Conservation (phyloP, 129 eudicot genomes). For the Scalesia atractyloides region DNA sequence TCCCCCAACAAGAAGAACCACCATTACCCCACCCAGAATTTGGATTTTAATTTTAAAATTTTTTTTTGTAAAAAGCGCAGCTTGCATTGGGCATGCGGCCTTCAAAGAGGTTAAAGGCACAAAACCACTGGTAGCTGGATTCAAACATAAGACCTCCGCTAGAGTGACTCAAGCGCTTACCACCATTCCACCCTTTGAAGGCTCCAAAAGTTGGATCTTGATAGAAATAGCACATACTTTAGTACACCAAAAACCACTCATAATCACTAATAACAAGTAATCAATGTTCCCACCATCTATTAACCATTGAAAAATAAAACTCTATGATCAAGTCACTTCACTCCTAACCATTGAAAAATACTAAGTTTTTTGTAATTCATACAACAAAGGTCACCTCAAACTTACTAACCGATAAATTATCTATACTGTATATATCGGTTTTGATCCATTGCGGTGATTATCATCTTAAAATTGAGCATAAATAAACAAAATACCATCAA, state of each 20-base stretch:
- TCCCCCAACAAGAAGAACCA: slow-evolving; percentile 56
- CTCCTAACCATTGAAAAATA: slow-evolving; percentile 3
- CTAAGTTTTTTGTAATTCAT: background rate
- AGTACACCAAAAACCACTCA: slow-evolving; percentile 43
- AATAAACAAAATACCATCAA: slow-evolving; percentile 1
- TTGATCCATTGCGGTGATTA: background rate
- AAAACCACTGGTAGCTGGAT: no score
- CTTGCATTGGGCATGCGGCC: no score
- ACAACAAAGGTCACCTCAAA: slow-evolving; percentile 12
- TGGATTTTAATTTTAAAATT: no score
- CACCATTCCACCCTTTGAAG: no score
- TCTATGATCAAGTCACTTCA: slow-evolving; percentile 30
- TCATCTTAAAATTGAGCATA: background rate
- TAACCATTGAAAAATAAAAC: slow-evolving; percentile 28
- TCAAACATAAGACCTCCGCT: no score
- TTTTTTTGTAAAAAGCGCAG: no score
- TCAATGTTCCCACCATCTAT: slow-evolving; percentile 39
- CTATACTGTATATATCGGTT: background rate
- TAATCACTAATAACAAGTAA: slow-evolving; percentile 40
- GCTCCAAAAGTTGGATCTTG: slow-evolving; percentile 27
- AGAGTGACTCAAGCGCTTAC: no score
- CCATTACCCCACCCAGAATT: slow-evolving; percentile 61
- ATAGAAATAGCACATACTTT: slow-evolving; percentile 48
- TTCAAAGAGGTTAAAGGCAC: no score
- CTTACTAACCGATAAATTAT: slow-evolving; percentile 9